These are phyloP conservation scores for Trametes polyzona DNA, from an alignment of 1,284 basidiomycete genomes.

Conservation along the genomic window DNA sequence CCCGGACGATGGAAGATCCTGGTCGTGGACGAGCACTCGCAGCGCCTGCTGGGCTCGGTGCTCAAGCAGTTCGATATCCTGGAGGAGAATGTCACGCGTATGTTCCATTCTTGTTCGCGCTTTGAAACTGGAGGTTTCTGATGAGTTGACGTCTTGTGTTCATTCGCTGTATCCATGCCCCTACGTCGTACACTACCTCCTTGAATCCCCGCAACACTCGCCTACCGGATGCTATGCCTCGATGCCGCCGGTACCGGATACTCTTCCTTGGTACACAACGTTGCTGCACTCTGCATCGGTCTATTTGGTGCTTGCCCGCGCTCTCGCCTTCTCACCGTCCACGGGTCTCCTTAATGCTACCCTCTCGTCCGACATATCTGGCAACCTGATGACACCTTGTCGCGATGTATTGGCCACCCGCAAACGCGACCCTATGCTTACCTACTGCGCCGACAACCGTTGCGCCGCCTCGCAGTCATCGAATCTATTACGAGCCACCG, in stretches of 20 bases:
- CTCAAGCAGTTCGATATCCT: conserved; percentile 93
- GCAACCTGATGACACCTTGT: too few relatives aligned
- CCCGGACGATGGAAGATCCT: conserved; percentile 93
- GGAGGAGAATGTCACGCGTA: conserved; percentile 93
- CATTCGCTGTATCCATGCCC: neutral
- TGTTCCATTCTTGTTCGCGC: conserved; percentile 37
- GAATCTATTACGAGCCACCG: conserved; percentile 76
- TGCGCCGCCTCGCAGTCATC: conserved; percentile 68
- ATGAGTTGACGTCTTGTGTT: neutral
- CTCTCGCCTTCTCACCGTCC: neutral
- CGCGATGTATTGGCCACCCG: too few relatives aligned
- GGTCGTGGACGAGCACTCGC: conserved; percentile 92
- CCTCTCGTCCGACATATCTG: too few relatives aligned
- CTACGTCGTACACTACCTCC: too few relatives aligned
- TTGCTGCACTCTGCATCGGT: neutral
- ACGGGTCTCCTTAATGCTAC: conserved; percentile 6
- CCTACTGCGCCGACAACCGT: too few relatives aligned
- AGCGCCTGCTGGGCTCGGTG: conserved; percentile 83
- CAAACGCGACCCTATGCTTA: too few relatives aligned
- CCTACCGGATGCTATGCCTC: too few relatives aligned
- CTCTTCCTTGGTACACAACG: neutral
- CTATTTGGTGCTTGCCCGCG: neutral
- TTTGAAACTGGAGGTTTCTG: conserved; percentile 1
- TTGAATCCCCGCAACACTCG: too few relatives aligned
- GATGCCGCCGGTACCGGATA: neutral